Percentiles rank a stretch among this genome's conserved stretches.
Conservation (phyloP, 306 rosid species). For the Medicago truncatula region DNA sequence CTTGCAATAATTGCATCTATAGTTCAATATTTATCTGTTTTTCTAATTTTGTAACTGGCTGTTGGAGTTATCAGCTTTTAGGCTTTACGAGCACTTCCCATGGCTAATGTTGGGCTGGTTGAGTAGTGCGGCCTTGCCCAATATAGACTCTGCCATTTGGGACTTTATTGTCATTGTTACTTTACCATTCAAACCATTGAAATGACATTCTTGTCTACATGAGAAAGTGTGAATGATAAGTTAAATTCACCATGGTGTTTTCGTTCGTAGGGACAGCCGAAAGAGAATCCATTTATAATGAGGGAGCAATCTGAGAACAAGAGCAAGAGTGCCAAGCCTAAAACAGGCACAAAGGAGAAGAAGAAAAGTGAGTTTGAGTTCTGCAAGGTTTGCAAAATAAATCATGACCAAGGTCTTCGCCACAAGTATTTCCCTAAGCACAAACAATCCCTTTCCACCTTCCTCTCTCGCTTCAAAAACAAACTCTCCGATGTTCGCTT, state of each 20-base stretch:
- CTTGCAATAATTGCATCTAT: neutral
- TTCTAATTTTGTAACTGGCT: neutral
- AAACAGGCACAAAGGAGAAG: constrained; percentile 28
- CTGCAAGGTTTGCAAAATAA: constrained; percentile 79
- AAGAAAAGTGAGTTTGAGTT: constrained; percentile 67
- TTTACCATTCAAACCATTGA: neutral
- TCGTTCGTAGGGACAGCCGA: neutral
- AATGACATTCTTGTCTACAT: neutral
- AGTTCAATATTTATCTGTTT: neutral
- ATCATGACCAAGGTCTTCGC: constrained; percentile 77
- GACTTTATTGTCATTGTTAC: neutral
- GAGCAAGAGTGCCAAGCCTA: constrained; percentile 39
- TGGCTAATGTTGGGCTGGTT: neutral
- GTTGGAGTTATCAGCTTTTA: too few species aligned
- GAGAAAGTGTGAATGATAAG: neutral
- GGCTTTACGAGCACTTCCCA: too few species aligned
- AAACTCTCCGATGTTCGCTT: constrained; percentile 68
- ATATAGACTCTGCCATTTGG: neutral
- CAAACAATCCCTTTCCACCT: constrained; percentile 69
- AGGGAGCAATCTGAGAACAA: constrained; percentile 32
- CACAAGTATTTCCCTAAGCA: constrained; percentile 92
- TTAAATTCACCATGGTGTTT: neutral
- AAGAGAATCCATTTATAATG: constrained; percentile 21
- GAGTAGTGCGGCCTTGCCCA: neutral
- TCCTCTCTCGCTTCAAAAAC: constrained; percentile 73